Conservation (phyloP, 257 asterid species). For the Scutellaria minor region DNA sequence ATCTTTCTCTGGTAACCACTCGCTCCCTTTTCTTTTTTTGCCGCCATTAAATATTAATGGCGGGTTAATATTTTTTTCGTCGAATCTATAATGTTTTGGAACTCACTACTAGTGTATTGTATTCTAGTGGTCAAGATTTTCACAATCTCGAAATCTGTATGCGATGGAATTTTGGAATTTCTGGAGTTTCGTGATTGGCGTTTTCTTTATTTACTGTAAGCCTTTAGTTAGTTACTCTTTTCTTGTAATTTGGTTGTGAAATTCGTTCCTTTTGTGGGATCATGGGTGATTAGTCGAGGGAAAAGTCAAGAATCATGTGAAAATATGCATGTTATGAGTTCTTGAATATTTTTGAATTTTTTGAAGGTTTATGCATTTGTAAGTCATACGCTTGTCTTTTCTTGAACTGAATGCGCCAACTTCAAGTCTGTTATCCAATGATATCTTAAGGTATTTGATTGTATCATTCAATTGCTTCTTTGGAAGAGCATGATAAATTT, state of each 20-base stretch:
- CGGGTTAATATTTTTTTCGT: neutral
- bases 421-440: neutral
- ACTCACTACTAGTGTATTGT: constrained; percentile 6
- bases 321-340: neutral
- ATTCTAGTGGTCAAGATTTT: constrained; percentile 23
- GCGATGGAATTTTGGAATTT: constrained; percentile 37
- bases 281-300: constrained; percentile 12
- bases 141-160: constrained; percentile 24
- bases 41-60: constrained; percentile 4
- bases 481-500: neutral
- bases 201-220: constrained; percentile 28
- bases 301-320: neutral
- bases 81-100: neutral
- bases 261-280: neutral
- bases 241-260: neutral
- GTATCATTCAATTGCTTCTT: neutral
- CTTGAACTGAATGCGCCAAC: constrained; percentile 11
- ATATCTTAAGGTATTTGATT: neutral
- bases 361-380: neutral
- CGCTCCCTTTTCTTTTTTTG: neutral
- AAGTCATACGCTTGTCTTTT: neutral
- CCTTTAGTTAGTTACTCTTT: constrained; percentile 18
- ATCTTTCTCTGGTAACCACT: constrained; percentile 51
- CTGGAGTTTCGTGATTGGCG: constrained; percentile 37
- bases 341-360: neutral